phyloP scores from a whole-genome alignment of 257 asterid species.

The Mitragyna speciosa region DNA sequence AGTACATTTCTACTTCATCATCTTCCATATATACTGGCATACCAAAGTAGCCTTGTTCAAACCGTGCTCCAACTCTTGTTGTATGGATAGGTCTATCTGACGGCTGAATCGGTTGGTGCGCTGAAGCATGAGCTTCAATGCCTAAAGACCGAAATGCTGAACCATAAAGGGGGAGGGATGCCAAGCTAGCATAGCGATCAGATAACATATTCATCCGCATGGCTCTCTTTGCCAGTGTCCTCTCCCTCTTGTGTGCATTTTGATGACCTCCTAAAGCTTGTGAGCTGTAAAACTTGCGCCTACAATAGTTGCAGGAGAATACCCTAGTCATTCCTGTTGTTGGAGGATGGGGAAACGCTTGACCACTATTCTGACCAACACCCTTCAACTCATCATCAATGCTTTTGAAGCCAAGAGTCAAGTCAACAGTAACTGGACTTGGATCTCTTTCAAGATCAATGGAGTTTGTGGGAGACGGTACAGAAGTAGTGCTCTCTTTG shows the following conservation, averaged over 20 bases:
- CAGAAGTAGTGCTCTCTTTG: conserved; percentile 41
- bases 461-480: conserved; percentile 36
- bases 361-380: conserved; percentile 16
- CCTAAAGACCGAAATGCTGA: conserved; percentile 69
- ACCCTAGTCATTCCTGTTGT: conserved; percentile 39
- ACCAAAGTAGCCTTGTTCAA: conserved; percentile 61
- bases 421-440: conserved; percentile 56
- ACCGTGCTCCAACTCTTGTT: conserved; percentile 55
- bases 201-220: conserved; percentile 84
- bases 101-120: conserved; percentile 47
- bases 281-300: conserved; percentile 87
- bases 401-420: conserved; percentile 60
- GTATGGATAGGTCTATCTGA: conserved; percentile 40
- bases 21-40: conserved; percentile 59
- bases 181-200: conserved; percentile 75
- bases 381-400: conserved; percentile 27
- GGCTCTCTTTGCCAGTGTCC: conserved; percentile 86
- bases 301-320: conserved; percentile 90
- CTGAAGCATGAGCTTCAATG: conserved; percentile 71
- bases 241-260: conserved; percentile 90
- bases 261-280: conserved; percentile 98
- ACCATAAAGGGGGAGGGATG: conserved; percentile 83
- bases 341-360: conserved; percentile 42
- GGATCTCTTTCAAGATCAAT: conserved; percentile 21
- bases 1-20: conserved; percentile 56